A percentile compares a stretch with the other conserved stretches of the same genome.
Conservation (phyloP, 805 yeast genomes). For the Teunomyces lycoperdinae region DNA sequence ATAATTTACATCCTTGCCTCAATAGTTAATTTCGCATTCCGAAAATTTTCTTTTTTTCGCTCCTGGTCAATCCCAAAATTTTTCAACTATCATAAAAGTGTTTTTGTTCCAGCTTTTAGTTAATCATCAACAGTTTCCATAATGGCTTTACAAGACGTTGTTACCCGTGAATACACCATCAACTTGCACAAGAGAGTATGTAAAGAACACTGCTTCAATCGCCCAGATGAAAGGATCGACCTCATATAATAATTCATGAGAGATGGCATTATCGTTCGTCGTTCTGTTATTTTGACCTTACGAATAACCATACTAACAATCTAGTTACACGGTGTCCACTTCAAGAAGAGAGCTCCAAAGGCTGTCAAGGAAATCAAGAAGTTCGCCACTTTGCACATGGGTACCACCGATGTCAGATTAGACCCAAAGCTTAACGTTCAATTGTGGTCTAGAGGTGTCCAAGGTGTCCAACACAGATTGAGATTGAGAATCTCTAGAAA, state of each 20-base stretch:
- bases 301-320: constrained; percentile 39
- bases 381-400: constrained; percentile 98
- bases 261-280: constrained; percentile 2
- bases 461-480: constrained; percentile 97
- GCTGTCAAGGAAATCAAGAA: constrained; percentile 99
- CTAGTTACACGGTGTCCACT: constrained; percentile 94
- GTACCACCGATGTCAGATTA: constrained; percentile 97
- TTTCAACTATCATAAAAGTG: constrained; percentile 1
- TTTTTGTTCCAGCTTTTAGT: constrained; percentile 6
- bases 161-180: constrained; percentile 99
- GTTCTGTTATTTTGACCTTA: constrained; percentile 1
- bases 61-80: constrained; percentile 4
- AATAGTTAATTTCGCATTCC: constrained; percentile 1
- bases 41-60: constrained; percentile 4
- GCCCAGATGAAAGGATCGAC: neutral
- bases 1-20: neutral
- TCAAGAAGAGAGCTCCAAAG: constrained; percentile 99
- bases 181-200: constrained; percentile 99
- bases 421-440: constrained; percentile 98
- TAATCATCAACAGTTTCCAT: constrained; percentile 29
- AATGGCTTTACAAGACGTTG: constrained; percentile 96
- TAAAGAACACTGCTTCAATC: constrained; percentile 17
- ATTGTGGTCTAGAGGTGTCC: constrained; percentile 99
- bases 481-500: constrained; percentile 98
- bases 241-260: neutral